phyloP scores from a whole-genome alignment of 495 filamentous ascomycete genomes.

The Margaritispora aquatica region DNA sequence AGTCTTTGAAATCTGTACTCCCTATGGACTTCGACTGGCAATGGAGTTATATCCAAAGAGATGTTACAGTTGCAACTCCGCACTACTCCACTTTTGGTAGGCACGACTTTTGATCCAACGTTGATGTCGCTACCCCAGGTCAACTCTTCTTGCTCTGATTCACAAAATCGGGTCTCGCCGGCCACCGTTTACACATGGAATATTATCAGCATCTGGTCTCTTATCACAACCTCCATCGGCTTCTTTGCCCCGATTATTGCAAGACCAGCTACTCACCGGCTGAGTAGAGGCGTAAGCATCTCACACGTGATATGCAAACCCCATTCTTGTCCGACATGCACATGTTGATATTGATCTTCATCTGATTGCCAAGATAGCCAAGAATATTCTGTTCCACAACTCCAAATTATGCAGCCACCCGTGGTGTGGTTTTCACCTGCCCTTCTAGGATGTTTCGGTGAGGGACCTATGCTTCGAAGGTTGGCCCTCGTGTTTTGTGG shows the following conservation, averaged over 20 bases:
- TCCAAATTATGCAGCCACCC: background rate
- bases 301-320: background rate
- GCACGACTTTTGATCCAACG: background rate
- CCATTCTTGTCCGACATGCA: no score
- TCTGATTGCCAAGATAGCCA: background rate
- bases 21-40: background rate
- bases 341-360: no score
- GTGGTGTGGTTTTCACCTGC: constrained; percentile 3
- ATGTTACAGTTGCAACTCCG: background rate
- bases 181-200: no score
- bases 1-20: no score
- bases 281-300: background rate
- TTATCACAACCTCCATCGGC: background rate
- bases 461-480: background rate
- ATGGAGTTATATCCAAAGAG: background rate
- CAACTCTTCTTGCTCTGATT: background rate
- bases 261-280: no score
- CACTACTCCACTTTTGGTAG: background rate
- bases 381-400: background rate
- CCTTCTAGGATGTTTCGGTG: background rate
- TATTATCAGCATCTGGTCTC: no score
- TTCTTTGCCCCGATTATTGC: background rate
- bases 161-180: constrained; percentile 6
- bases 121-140: background rate
- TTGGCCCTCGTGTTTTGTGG: background rate